Base-by-base conservation (phyloP, 1,284 basidiomycete species). In the Flammula alnicola region DNA sequence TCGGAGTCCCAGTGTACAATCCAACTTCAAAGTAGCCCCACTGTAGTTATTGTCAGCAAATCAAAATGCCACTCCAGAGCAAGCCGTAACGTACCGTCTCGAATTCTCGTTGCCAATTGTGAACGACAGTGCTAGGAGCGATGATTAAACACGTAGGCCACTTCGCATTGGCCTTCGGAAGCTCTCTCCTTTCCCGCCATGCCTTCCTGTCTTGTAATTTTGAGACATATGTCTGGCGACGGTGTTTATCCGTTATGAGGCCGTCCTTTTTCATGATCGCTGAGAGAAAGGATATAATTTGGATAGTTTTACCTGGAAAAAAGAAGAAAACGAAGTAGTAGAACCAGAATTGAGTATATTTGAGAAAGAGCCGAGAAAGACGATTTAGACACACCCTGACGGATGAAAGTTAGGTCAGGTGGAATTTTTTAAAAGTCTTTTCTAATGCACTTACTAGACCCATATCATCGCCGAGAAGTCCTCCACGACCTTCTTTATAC, bases 381-480 rank as follows among this genome's bases (percentile, higher is more conserved):
- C 2, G 19, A 47, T 23, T 46, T 16, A 23, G 5, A 52, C 53
- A 58, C 45, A 67, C 67, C 67, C 67, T 69, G 33, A 36, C 30
- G 19, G 32, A 16, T 48, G 26, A 33, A n/a, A 44, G n/a, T 16
- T 19, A 25, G 43, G 29, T n/a, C 32, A 55, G 31, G 48, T 12
- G n/a, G 4, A 33, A 44, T 14, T 19, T 47, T 37, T n/a, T n/a
- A n/a, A n/a, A n/a, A n/a, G n/a, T n/a, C n/a, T n/a, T n/a, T n/a
- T n/a, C n/a, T 31, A 19, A 27, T 40, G 49, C 43, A 76, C 80
- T 63, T 63, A 89, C 88, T 49, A 93, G 69, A 47, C 91, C 92
- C 93, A 95, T 95, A 61, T 95, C 93, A 64, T 95, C 93, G 12
- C 91, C 92, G 1, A 95, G 76, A 12, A 94, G 63, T 0, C 85